phyloP scores from a whole-genome alignment of 192 early-diverging fungal species.

The Coemansia sp. region DNA sequence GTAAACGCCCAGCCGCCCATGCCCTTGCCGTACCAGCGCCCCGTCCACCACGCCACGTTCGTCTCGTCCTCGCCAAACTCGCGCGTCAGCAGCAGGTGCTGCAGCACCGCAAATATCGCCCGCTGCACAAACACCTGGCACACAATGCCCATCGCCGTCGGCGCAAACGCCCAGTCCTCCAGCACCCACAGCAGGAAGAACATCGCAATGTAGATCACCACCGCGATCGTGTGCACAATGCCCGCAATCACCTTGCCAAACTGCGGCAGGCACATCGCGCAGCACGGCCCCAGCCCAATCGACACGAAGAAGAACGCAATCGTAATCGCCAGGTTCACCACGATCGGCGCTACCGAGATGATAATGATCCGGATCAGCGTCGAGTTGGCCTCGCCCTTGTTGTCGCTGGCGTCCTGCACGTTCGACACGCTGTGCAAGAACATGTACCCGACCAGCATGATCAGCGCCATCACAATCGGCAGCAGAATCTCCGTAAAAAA shows the following conservation, averaged over 20 bases:
- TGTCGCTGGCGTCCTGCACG: conserved; percentile 20
- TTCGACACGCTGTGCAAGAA: conserved; percentile 65
- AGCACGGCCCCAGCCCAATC: conserved; percentile 57
- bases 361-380: conserved; percentile 58
- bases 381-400: conserved; percentile 40
- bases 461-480: conserved; percentile 59
- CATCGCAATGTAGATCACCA: conserved; percentile 57
- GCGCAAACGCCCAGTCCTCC: conserved; percentile 62
- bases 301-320: conserved; percentile 64
- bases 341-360: conserved; percentile 66
- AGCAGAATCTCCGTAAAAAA: conserved; percentile 68
- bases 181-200: conserved; percentile 65
- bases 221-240: conserved; percentile 59
- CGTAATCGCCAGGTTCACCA: conserved; percentile 64
- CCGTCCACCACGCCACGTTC: conserved; percentile 85
- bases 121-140: conserved; percentile 64
- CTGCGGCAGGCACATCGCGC: conserved; percentile 61
- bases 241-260: conserved; percentile 72
- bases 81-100: conserved; percentile 66
- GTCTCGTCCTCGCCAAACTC: conserved; percentile 81
- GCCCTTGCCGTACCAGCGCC: conserved; percentile 73
- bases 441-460: conserved; percentile 61
- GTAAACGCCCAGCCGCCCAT: conserved; percentile 64
- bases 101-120: conserved; percentile 65
- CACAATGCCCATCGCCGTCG: conserved; percentile 65